Conservation (phyloP, 1,284 basidiomycete genomes). For the Limonomyces culmigenus region DNA sequence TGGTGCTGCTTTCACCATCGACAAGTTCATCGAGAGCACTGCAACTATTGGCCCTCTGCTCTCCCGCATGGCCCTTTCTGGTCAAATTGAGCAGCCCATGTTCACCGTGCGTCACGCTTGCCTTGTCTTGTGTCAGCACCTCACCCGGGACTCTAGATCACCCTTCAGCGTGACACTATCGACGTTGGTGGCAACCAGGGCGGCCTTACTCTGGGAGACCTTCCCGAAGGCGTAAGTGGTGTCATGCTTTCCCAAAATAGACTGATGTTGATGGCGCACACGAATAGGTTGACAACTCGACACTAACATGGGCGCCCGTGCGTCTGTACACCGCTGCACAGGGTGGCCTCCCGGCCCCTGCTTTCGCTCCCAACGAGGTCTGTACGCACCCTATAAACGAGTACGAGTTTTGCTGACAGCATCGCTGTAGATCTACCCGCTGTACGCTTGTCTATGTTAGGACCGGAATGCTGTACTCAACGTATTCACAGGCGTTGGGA, state of each 20-base stretch:
- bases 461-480: neutral
- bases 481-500: slow-evolving; percentile 31
- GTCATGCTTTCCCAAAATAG: no score
- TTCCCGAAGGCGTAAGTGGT: slow-evolving; percentile 20
- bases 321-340: slow-evolving; percentile 18
- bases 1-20: slow-evolving; percentile 14
- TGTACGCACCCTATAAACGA: no score
- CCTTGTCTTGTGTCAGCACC: slow-evolving; percentile 9
- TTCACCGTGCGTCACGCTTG: slow-evolving; percentile 16
- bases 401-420: no score
- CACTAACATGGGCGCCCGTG: slow-evolving; percentile 25
- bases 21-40: slow-evolving; percentile 23
- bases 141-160: slow-evolving; percentile 15
- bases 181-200: slow-evolving; percentile 20
- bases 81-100: slow-evolving; percentile 25
- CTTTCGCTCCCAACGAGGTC: slow-evolving; percentile 18
- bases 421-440: no score
- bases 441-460: slow-evolving; percentile 10
- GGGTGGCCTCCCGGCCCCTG: slow-evolving; percentile 19
- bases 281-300: slow-evolving; percentile 20
- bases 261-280: no score
- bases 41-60: slow-evolving; percentile 25
- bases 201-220: slow-evolving; percentile 20
- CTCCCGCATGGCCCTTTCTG: slow-evolving; percentile 24
- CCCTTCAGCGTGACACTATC: slow-evolving; percentile 22